Percentiles rank a stretch among this genome's conserved stretches.
phyloP scores from a whole-genome alignment of 73 alveolate species.

The Paramecium sexaurelia region DNA sequence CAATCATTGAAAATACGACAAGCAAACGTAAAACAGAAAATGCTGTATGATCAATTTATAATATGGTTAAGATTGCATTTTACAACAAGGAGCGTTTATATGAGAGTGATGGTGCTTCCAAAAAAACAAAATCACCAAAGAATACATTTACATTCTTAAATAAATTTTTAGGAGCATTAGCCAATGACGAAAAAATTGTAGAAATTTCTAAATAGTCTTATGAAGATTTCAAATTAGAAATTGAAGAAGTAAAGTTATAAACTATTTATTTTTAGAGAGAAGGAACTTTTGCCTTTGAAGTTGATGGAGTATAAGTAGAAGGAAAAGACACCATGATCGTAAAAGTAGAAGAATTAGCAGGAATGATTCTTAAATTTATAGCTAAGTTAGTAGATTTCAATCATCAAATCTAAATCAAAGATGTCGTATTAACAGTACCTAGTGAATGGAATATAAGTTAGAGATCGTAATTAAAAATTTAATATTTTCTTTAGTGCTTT shows the following conservation, averaged over 20 bases:
- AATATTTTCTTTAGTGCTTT: constrained; percentile 25
- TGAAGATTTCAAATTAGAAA: constrained; percentile 38
- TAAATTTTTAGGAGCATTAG: constrained; percentile 72
- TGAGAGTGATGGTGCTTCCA: constrained; percentile 77
- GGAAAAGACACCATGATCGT: constrained; percentile 63
- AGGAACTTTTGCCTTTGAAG: constrained; percentile 53
- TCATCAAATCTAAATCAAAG: constrained; percentile 76
- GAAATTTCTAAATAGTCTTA: constrained; percentile 52
- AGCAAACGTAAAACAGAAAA: constrained; percentile 89
- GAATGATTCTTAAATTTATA: constrained; percentile 73
- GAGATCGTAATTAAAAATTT: constrained; percentile 56
- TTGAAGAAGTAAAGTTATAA: constrained; percentile 7
- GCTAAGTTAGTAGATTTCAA: constrained; percentile 76
- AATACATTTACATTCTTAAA: constrained; percentile 70
- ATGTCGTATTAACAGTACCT: constrained; percentile 88
- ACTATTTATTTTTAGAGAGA: constrained; percentile 16
- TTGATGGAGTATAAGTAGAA: constrained; percentile 31
- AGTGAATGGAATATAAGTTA: constrained; percentile 76
- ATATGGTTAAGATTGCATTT: constrained; percentile 68
- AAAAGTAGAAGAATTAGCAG: constrained; percentile 79
- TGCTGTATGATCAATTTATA: constrained; percentile 63
- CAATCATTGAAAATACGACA: constrained; percentile 89
- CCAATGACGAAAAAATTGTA: constrained; percentile 53
- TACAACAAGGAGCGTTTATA: constrained; percentile 75
- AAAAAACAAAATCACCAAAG: constrained; percentile 73